Percentiles rank a stretch among this genome's conserved stretches.
Evolutionary conservation across 352 stramenopile genomes (phyloP).

Genomic region (Phytophthora boehmeriae): DNA sequence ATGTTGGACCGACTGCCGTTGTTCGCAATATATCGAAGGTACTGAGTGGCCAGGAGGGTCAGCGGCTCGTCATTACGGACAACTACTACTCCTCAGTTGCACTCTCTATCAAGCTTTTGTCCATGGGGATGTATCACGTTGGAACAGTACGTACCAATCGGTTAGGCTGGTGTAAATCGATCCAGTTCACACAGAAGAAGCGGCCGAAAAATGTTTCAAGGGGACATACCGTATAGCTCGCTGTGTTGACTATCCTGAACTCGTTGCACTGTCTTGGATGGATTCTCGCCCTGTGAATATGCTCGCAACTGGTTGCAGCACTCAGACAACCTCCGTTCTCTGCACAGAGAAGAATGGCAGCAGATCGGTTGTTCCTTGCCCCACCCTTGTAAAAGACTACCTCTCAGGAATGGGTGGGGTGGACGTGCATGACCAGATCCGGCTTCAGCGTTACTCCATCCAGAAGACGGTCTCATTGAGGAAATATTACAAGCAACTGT

Average conservation of each 20-base stretch:
- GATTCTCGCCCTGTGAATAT: constrained; percentile 20
- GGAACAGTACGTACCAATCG: constrained; percentile 12
- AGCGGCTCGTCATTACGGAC: constrained; percentile 18
- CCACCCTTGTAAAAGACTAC: constrained; percentile 5
- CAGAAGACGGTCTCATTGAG: constrained; percentile 6
- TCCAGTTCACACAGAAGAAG: constrained; percentile 19
- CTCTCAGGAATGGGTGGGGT: constrained; percentile 5
- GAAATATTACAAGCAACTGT: constrained; percentile 30
- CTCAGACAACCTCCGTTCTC: not conserved
- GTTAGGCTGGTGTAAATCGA: constrained; percentile 8
- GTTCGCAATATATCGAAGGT: constrained; percentile 19
- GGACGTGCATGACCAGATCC: constrained; percentile 18
- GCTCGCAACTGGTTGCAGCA: constrained; percentile 20
- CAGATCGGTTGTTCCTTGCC: not conserved
- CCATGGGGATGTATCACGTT: constrained; percentile 16
- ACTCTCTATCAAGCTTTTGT: constrained; percentile 17
- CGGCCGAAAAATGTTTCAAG: constrained; percentile 11
- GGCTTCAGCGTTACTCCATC: constrained; percentile 20
- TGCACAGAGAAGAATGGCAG: constrained; percentile 8
- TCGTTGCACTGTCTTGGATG: constrained; percentile 18
- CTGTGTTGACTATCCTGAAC: constrained; percentile 3
- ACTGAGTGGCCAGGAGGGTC: not conserved
- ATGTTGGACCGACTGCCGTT: constrained; percentile 1
- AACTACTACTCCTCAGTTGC: constrained; percentile 14
- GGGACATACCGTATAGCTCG: constrained; percentile 16